phyloP scores from a whole-genome alignment of 306 rosid genomes.

The Neltuma alba region DNA sequence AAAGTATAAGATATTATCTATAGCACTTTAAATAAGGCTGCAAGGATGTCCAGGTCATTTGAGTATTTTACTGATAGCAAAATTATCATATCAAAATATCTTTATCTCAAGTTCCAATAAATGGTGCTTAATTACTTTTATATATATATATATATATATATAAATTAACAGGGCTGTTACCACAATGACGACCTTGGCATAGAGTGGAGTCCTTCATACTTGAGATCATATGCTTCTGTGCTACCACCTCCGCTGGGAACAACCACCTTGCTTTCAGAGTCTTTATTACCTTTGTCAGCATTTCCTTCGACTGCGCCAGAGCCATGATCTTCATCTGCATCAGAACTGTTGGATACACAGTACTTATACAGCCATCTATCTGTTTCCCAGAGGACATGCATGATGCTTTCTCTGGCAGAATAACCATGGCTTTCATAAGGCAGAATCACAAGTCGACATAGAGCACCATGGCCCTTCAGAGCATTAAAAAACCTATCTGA shows the following conservation, averaged over 20 bases:
- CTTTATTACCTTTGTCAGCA: slow-evolving; percentile 40
- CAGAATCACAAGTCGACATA: slow-evolving; percentile 88
- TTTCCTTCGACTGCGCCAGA: slow-evolving; percentile 46
- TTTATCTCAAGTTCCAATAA: background rate
- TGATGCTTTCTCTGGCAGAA: slow-evolving; percentile 92
- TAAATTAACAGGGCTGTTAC: slow-evolving; percentile 48
- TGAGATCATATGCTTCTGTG: slow-evolving; percentile 55
- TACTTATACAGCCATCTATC: slow-evolving; percentile 91
- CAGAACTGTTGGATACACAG: slow-evolving; percentile 54
- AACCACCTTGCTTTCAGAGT: slow-evolving; percentile 59
- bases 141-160: background rate
- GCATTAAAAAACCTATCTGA: slow-evolving; percentile 97
- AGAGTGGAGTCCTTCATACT: slow-evolving; percentile 49
- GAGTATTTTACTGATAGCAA: background rate
- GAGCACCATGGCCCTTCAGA: slow-evolving; percentile 98
- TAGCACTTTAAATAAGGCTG: background rate
- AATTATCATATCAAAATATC: slow-evolving; percentile 1
- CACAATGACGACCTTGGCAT: slow-evolving; percentile 72
- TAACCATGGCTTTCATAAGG: slow-evolving; percentile 97
- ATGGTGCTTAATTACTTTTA: slow-evolving; percentile 8
- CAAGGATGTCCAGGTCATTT: slow-evolving; percentile 12
- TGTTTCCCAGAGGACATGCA: slow-evolving; percentile 99
- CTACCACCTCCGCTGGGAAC: slow-evolving; percentile 69
- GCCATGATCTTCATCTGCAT: slow-evolving; percentile 42
- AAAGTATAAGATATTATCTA: too few relatives aligned